Evolutionary conservation across 1,139 yeast species (phyloP), one percentile per base, ranked within the genome.

Genomic region (Nadsonia commutata): DNA sequence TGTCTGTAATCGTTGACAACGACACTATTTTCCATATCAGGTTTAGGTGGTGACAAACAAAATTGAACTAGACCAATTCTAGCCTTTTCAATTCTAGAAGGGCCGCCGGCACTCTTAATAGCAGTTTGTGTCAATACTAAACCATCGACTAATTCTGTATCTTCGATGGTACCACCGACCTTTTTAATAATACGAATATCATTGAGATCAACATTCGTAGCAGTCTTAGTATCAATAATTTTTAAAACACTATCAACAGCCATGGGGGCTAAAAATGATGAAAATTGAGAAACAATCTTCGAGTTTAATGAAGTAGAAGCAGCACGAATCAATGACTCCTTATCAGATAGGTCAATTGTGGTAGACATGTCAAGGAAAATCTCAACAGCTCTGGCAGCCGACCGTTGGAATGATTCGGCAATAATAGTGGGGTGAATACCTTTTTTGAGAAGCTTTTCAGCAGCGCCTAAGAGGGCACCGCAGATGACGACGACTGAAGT

Each of bases 1-100:
- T 93, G 98, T 66, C 98, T 77, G 67, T 90, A 90, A 63, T 90
- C 99, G 60, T 84, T 90, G 44, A 90, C 97, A 44, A 93, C 95
- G 46, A 90, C 93, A 59, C 88, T 90, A 61, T 90, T 90, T 65
- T 90, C 98, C 81, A 93, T 84, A 60, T 90, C 99, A 37, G 99
- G 99, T 62, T 90, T 90, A 54, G 99, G 99, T 39, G 99, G 98
- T 27, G 97, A 86, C 49, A 90, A 71, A 65, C 90, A 98, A 68
- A 90, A 90, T 65, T 93, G 99, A 51, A 90, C 74, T 55, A 90
- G 72, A 11, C 93, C 99, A 53, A 90, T 85, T 51, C 70, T 73
- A 20, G 98, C 98, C 70, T 88, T 90, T 61, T 90, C 98, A 62
- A 85, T 74, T 60, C 96, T 76, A 8, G 84, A 72, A 46, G 98